phyloP scores from a whole-genome alignment of 2,329 filamentous ascomycete genomes.

The Monilinia vaccinii-corymbosi region DNA sequence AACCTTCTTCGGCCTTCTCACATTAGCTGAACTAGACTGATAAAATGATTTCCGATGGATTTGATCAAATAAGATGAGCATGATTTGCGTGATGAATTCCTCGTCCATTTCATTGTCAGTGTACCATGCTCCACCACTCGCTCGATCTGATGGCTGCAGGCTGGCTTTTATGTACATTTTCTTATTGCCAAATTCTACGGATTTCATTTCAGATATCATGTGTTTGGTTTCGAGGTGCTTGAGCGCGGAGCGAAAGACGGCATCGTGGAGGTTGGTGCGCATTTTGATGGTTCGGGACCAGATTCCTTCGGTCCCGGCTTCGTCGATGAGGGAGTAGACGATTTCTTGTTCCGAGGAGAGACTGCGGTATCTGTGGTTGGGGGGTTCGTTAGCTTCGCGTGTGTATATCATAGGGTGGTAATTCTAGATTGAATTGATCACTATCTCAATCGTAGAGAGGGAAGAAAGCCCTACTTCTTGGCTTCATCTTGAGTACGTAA shows the following conservation, averaged over 20 bases:
- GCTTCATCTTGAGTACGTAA: slow-evolving; percentile 51
- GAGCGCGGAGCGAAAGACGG: slow-evolving; percentile 68
- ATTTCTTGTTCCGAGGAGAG: slow-evolving; percentile 69
- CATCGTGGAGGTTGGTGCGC: slow-evolving; percentile 74
- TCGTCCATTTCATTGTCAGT: slow-evolving; percentile 84
- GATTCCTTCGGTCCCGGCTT: slow-evolving; percentile 73
- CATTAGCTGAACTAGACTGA: slow-evolving; percentile 34
- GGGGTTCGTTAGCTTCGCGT: neutral
- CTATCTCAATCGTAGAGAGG: neutral
- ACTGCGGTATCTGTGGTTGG: slow-evolving; percentile 42
- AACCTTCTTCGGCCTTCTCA: slow-evolving; percentile 47
- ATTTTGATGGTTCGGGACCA: slow-evolving; percentile 83
- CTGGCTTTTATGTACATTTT: slow-evolving; percentile 94
- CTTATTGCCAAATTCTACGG: slow-evolving; percentile 79
- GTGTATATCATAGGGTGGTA: neutral
- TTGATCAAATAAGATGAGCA: slow-evolving; percentile 63
- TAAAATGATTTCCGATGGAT: slow-evolving; percentile 67
- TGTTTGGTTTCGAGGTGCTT: slow-evolving; percentile 76
- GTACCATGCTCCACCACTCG: slow-evolving; percentile 92
- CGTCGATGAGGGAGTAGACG: slow-evolving; percentile 84
- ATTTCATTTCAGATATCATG: slow-evolving; percentile 83
- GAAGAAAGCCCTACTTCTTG: slow-evolving; percentile 42
- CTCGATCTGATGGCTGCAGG: slow-evolving; percentile 76
- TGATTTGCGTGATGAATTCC: slow-evolving; percentile 72
- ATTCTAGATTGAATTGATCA: neutral